A percentile compares a stretch with the other conserved stretches of the same genome.
Evolutionary conservation across 139 green algal genomes (phyloP).

Genomic region (Dunaliella primolecta): DNA sequence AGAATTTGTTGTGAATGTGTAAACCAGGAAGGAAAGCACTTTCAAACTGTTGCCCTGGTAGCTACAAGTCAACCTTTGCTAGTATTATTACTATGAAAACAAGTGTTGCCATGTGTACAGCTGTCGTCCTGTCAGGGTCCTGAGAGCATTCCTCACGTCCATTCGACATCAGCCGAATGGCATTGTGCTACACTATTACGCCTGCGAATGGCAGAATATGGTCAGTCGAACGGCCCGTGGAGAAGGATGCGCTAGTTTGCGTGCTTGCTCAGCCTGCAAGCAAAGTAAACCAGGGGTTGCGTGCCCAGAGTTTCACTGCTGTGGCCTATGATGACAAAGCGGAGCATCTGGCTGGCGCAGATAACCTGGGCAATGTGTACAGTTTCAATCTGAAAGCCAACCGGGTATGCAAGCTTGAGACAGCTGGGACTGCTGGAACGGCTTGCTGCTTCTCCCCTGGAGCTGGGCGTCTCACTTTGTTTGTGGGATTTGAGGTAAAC

Average conservation of each 20-base stretch:
- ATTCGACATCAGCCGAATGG: too few relatives aligned
- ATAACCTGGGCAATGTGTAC: constrained; percentile 10
- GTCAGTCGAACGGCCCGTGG: too few relatives aligned
- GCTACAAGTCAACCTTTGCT: too few relatives aligned
- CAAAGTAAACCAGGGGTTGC: not conserved
- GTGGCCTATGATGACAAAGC: constrained; percentile 9
- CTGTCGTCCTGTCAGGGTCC: too few relatives aligned
- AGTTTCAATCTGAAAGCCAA: constrained; percentile 21
- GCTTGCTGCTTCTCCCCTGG: constrained; percentile 3
- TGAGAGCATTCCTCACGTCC: too few relatives aligned
- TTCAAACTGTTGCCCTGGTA: too few relatives aligned
- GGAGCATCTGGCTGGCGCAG: constrained; percentile 9
- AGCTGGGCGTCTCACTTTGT: constrained; percentile 10
- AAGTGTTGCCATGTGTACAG: too few relatives aligned
- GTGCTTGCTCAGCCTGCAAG: not conserved
- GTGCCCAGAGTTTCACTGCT: constrained; percentile 9
- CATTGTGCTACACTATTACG: not conserved
- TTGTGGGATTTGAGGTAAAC: constrained; percentile 29
- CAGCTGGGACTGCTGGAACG: constrained; percentile 18
- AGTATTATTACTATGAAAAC: too few relatives aligned
- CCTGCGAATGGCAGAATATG: not conserved
- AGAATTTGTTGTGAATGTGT: too few relatives aligned
- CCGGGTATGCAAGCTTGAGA: constrained; percentile 20
- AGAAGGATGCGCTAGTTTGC: not conserved
- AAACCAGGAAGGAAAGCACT: too few relatives aligned